Evolutionary conservation across 768 basidiomycete species (phyloP).

Genomic region (Tulasnella sp.): DNA sequence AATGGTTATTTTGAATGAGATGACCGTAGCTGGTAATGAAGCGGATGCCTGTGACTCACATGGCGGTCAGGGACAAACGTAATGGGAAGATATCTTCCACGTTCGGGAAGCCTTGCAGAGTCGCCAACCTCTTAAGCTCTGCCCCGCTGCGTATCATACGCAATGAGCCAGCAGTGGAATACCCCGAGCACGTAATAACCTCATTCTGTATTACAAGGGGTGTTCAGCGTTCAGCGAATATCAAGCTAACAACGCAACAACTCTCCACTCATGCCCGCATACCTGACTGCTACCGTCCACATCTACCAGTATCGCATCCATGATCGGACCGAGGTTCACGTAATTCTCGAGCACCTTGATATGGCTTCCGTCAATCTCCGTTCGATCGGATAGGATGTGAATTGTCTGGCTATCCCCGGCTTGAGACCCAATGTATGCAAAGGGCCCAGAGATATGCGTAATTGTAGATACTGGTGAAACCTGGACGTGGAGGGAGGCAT

Average conservation of each 20-base stretch:
- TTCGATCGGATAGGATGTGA: conserved; percentile 37
- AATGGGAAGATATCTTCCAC: conserved; percentile 57
- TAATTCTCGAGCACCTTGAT: conserved; percentile 56
- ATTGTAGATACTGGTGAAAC: conserved; percentile 31
- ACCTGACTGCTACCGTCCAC: conserved; percentile 62
- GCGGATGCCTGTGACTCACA: conserved; percentile 14
- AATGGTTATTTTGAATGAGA: too few species aligned
- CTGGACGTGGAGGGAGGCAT: not conserved
- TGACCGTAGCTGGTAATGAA: too few species aligned
- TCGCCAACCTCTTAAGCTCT: conserved; percentile 57
- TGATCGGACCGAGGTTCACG: conserved; percentile 73
- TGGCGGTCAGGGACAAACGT: conserved; percentile 36
- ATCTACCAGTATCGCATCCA: conserved; percentile 71
- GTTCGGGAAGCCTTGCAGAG: conserved; percentile 44
- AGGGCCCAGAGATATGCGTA: conserved; percentile 59
- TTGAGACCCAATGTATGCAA: conserved; percentile 72
- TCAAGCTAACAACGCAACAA: not conserved
- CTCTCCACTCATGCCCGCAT: conserved; percentile 17
- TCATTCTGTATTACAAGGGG: conserved; percentile 40
- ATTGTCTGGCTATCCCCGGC: conserved; percentile 71
- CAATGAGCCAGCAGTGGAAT: conserved; percentile 61
- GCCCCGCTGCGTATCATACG: conserved; percentile 74
- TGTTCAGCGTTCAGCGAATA: not conserved
- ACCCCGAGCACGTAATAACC: conserved; percentile 81
- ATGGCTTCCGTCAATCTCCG: conserved; percentile 33